Conservation (phyloP, 78 protist species). For the Planoprotostelium fungivorum region DNA sequence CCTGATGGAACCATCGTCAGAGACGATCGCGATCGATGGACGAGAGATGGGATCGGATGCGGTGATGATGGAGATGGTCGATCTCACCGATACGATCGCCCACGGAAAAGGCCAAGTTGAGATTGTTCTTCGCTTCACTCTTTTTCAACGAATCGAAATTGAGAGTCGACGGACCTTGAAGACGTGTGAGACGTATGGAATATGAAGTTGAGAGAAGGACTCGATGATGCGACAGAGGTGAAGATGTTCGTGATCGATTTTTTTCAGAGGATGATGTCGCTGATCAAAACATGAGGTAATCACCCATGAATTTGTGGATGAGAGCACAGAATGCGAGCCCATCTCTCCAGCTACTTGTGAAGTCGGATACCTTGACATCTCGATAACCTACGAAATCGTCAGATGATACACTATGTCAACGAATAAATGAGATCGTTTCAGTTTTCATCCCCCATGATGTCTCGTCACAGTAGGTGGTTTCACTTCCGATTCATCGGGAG, state of each 20-base stretch:
- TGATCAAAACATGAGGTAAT: neutral
- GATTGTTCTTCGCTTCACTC: conserved; percentile 29
- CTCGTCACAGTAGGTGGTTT: too few relatives aligned
- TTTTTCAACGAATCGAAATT: neutral
- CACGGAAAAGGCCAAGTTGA: neutral
- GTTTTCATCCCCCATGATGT: too few relatives aligned
- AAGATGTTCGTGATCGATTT: neutral
- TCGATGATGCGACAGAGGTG: neutral
- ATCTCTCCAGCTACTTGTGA: conserved; percentile 45
- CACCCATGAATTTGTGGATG: conserved; percentile 26
- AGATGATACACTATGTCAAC: too few relatives aligned
- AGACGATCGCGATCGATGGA: conserved; percentile 24
- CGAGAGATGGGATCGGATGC: neutral
- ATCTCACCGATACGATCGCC: neutral
- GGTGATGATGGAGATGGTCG: neutral
- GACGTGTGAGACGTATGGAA: too few relatives aligned
- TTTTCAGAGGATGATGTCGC: too few relatives aligned
- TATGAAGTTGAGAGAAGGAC: too few relatives aligned
- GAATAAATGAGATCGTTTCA: too few relatives aligned
- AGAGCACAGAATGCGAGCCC: conserved; percentile 69
- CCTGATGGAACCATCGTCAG: conserved; percentile 38
- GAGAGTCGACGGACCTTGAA: neutral
- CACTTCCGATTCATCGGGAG: too few relatives aligned
- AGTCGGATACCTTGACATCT: conserved; percentile 40
- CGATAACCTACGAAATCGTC: conserved; percentile 38